Conservation (phyloP, 495 filamentous ascomycete genomes). For the Ascobolus immersus region DNA sequence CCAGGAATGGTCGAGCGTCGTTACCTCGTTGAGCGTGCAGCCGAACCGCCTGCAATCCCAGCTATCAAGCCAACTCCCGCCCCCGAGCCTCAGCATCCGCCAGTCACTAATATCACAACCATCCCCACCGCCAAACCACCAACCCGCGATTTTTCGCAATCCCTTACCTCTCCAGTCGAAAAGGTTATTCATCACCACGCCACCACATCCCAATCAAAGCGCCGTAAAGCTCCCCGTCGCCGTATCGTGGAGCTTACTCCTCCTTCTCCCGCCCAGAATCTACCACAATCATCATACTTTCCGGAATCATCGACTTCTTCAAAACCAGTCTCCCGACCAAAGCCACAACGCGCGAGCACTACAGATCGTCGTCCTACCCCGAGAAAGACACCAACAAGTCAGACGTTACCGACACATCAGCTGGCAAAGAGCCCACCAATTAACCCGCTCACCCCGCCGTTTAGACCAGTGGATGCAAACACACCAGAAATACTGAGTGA, state of each 20-base stretch:
- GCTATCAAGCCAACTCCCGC: conserved; percentile 43
- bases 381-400: too few relatives aligned
- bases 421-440: too few relatives aligned
- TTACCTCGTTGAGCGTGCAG: conserved; percentile 58
- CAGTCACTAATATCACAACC: conserved; percentile 37
- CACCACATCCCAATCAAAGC: conserved; percentile 24
- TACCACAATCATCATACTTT: too few relatives aligned
- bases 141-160: conserved; percentile 23
- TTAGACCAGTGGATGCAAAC: too few relatives aligned
- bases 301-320: not conserved
- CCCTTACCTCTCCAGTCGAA: conserved; percentile 22
- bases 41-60: conserved; percentile 45
- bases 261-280: conserved; percentile 8
- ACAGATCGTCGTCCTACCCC: too few relatives aligned
- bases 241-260: conserved; percentile 49
- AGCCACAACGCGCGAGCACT: not conserved
- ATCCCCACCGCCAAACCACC: conserved; percentile 28
- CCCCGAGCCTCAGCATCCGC: conserved; percentile 29
- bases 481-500: too few relatives aligned
- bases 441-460: too few relatives aligned
- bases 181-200: conserved; percentile 20
- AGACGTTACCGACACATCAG: too few relatives aligned
- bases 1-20: conserved; percentile 63
- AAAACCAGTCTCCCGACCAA: not conserved
- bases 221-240: conserved; percentile 33